These are phyloP conservation scores for Moringa oleifera DNA, from an alignment of 345 rosid species.

Conservation along the genomic window DNA sequence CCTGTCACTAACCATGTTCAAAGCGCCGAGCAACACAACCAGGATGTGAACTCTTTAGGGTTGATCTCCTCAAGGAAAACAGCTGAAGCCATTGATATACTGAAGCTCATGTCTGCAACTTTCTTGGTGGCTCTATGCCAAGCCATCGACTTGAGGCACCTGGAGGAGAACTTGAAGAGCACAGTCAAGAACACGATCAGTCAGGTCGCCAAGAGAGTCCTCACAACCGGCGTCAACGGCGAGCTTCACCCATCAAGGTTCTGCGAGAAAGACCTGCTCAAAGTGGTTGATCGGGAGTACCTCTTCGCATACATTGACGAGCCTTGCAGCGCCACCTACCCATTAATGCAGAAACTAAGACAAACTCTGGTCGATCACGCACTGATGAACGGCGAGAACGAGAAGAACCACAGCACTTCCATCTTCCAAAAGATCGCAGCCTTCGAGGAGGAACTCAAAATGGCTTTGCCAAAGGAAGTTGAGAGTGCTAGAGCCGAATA, in stretches of 20 bases:
- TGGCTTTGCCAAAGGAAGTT: slow-evolving; percentile 51
- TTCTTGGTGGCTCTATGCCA: slow-evolving; percentile 64
- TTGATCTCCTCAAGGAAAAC: slow-evolving; percentile 64
- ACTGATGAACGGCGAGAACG: slow-evolving; percentile 44
- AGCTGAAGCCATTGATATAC: slow-evolving; percentile 47
- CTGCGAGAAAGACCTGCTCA: slow-evolving; percentile 58
- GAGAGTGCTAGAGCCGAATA: slow-evolving; percentile 42
- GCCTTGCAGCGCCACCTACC: slow-evolving; percentile 59
- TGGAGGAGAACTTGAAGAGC: slow-evolving; percentile 61
- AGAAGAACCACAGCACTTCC: slow-evolving; percentile 44
- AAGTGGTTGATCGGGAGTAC: slow-evolving; percentile 49
- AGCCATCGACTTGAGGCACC: slow-evolving; percentile 63
- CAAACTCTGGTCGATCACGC: slow-evolving; percentile 66
- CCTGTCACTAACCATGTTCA: slow-evolving; percentile 78
- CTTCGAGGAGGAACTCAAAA: slow-evolving; percentile 56
- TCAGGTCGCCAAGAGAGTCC: slow-evolving; percentile 48
- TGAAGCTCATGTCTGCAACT: slow-evolving; percentile 74
- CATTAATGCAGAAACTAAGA: slow-evolving; percentile 55
- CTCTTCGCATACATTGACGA: slow-evolving; percentile 55
- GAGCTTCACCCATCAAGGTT: slow-evolving; percentile 69
- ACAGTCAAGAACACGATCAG: slow-evolving; percentile 49
- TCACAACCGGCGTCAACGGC: slow-evolving; percentile 43
- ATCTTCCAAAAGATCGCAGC: slow-evolving; percentile 57
- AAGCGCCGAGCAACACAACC: slow-evolving; percentile 80
- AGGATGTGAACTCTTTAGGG: slow-evolving; percentile 73